phyloP scores from a whole-genome alignment of 495 filamentous ascomycete species.

The Penicillium angulare region DNA sequence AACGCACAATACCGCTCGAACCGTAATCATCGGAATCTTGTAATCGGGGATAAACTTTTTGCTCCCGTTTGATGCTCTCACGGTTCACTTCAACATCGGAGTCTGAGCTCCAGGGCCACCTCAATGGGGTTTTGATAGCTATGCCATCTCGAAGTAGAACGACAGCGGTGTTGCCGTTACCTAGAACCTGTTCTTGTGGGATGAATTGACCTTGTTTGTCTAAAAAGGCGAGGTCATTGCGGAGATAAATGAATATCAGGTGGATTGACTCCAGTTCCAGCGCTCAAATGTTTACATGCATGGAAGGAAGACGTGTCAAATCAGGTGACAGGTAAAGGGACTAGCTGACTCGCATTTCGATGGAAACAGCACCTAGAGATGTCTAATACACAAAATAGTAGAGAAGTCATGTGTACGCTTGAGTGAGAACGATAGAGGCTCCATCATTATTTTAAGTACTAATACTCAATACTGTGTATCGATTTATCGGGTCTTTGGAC shows the following conservation, averaged over 20 bases:
- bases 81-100: constrained; percentile 20
- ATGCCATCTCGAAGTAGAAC: constrained; percentile 19
- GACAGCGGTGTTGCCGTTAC: constrained; percentile 16
- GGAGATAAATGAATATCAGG: neutral
- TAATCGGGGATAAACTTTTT: constrained; percentile 26
- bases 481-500: too few relatives aligned
- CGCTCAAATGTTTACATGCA: too few relatives aligned
- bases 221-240: neutral
- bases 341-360: too few relatives aligned
- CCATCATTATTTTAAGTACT: too few relatives aligned
- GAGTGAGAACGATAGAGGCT: too few relatives aligned
- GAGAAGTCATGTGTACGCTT: too few relatives aligned
- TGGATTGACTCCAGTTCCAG: too few relatives aligned
- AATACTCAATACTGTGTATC: too few relatives aligned
- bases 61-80: constrained; percentile 19
- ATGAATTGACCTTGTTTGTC: neutral
- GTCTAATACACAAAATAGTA: too few relatives aligned
- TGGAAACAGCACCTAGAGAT: too few relatives aligned
- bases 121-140: constrained; percentile 21
- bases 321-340: too few relatives aligned
- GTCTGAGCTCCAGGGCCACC: constrained; percentile 20
- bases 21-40: constrained; percentile 10
- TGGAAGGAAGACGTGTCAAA: too few relatives aligned
- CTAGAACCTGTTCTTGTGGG: constrained; percentile 15
- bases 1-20: constrained; percentile 16